phyloP scores from a whole-genome alignment of 2,329 filamentous ascomycete species.

The Ceratocystis lukuohia region DNA sequence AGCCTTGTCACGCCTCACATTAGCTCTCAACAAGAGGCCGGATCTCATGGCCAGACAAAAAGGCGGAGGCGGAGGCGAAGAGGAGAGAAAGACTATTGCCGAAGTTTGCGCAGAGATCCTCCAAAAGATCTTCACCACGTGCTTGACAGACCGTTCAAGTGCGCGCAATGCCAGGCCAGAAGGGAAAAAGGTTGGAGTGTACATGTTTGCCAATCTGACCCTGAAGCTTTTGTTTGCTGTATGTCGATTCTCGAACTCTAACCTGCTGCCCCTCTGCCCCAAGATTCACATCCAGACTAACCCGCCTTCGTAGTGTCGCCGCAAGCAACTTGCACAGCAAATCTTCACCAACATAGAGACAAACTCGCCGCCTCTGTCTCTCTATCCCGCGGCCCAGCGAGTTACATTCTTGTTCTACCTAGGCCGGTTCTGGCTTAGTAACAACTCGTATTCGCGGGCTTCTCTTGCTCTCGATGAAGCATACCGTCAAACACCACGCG shows the following conservation, averaged over 20 bases:
- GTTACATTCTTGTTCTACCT: constrained; percentile 93
- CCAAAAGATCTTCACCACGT: constrained; percentile 81
- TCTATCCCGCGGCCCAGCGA: constrained; percentile 74
- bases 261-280: neutral
- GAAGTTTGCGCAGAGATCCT: constrained; percentile 82
- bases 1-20: constrained; percentile 67
- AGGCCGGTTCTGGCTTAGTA: constrained; percentile 76
- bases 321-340: constrained; percentile 70
- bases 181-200: constrained; percentile 77
- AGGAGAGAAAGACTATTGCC: constrained; percentile 63
- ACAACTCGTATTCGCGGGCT: constrained; percentile 68
- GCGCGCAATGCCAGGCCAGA: constrained; percentile 55
- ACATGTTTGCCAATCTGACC: constrained; percentile 82
- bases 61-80: constrained; percentile 35
- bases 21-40: constrained; percentile 68
- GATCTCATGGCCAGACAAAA: constrained; percentile 46
- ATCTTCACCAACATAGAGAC: constrained; percentile 81
- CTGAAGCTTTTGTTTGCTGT: constrained; percentile 77
- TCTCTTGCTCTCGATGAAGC: constrained; percentile 62
- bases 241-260: constrained; percentile 23
- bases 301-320: constrained; percentile 47
- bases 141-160: constrained; percentile 65
- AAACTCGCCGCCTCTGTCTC: constrained; percentile 63
- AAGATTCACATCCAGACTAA: constrained; percentile 16
- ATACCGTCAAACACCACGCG: constrained; percentile 52